Evolutionary conservation across 148 eudicot genomes (phyloP), one percentile per base, ranked within the genome.

Genomic region (Vaccinium myrtillus): DNA sequence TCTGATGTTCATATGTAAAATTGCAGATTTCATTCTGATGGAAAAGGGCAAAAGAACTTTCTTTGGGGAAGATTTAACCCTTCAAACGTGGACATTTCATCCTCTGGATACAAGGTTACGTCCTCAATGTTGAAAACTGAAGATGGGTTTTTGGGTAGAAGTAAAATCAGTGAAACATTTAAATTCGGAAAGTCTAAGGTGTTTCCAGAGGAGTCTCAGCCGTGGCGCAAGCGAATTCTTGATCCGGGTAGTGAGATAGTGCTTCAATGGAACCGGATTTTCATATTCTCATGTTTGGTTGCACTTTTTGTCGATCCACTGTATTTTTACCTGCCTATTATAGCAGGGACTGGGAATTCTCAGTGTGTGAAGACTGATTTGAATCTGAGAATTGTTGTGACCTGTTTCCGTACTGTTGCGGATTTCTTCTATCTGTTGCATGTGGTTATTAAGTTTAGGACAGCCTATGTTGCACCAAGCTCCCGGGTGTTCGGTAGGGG

Each of bases 401-500:
- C 99, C 67, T 86, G 92, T 80, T 88, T 93, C 19, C 91, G 99
- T 65, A 97, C 97, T 6, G 71, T 97, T 51, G 98, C 98, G 0
- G 99, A 97, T 88, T 59, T 94, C 54, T 97, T 97, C 87, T 97
- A 94, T 86, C 77, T 95, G 74, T 86, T 97, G 74, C 99, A 97
- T 71, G 88, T 97, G 80, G 56, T 94, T 46, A 94, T 97, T 69
- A 97, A 97, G 84, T 97, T 95, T 84, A 88, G 98, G 89, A 95
- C 99, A 6, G 99, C 98, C 80, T 97, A 91, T 92, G 93, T 97
- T 81, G 96, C 98, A 18, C 99, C 99, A 49, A 95, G 98, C 86
- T 92, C 99, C 25, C 88, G 98, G 85, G 93, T 97, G 16, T 97
- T 97, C 91, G 99, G 99, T 58, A 91, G 97, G 87, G 99, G 99